Percentiles rank a stretch among this genome's conserved stretches.
Conservation (phyloP, 352 stramenopile species). For the Globisporangium orthogonon region DNA sequence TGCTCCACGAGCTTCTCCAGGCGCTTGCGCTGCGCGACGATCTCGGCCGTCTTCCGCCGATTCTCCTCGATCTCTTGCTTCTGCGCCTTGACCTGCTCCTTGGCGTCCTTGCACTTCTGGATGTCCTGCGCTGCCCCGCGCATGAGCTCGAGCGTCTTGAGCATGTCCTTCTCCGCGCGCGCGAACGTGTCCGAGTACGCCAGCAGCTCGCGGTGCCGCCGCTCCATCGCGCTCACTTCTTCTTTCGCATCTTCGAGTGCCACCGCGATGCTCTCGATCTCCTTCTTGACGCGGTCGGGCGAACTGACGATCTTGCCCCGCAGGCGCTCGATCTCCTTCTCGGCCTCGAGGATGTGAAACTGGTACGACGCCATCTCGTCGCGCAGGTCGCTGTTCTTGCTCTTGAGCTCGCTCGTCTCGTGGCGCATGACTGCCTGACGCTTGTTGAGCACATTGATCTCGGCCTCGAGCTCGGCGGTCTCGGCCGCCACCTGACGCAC, state of each 20-base stretch:
- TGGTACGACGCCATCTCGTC: slow-evolving; percentile 58
- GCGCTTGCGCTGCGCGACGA: slow-evolving; percentile 59
- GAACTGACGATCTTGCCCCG: slow-evolving; percentile 87
- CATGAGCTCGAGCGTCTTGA: slow-evolving; percentile 56
- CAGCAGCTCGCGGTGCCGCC: slow-evolving; percentile 44
- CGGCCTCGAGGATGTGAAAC: slow-evolving; percentile 82
- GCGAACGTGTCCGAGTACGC: slow-evolving; percentile 63
- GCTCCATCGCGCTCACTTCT: slow-evolving; percentile 59
- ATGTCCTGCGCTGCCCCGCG: slow-evolving; percentile 60
- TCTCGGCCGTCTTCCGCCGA: slow-evolving; percentile 34
- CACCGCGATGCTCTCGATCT: slow-evolving; percentile 47
- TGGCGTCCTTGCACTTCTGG: slow-evolving; percentile 56
- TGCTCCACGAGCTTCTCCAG: slow-evolving; percentile 64
- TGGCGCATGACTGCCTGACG: slow-evolving; percentile 83
- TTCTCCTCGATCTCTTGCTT: slow-evolving; percentile 50
- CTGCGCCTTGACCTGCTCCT: slow-evolving; percentile 61
- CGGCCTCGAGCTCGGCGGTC: slow-evolving; percentile 71
- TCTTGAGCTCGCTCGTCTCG: slow-evolving; percentile 79
- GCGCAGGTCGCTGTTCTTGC: slow-evolving; percentile 70
- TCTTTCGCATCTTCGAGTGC: slow-evolving; percentile 70
- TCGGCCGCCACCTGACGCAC: slow-evolving; percentile 68
- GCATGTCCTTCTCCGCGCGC: slow-evolving; percentile 60
- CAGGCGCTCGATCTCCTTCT: slow-evolving; percentile 76
- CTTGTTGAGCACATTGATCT: slow-evolving; percentile 91
- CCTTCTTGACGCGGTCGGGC: slow-evolving; percentile 77